Conservation (phyloP, 768 basidiomycete species). For the Boletus reticuloceps region DNA sequence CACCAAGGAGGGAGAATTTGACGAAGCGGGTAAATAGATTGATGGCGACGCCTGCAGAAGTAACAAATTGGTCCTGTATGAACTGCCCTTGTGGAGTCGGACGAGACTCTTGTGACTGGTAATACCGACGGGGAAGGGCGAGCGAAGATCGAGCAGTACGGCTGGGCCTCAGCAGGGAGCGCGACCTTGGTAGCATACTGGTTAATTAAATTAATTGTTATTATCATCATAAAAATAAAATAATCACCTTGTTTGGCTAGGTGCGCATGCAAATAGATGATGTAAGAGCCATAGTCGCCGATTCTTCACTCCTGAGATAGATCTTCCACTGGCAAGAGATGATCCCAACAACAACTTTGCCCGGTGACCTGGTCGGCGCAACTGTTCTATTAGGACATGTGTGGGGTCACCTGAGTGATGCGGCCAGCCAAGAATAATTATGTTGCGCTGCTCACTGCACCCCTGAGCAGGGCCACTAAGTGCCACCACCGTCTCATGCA, state of each 20-base stretch:
- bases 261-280: background rate
- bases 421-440: too few species aligned
- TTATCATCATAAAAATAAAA: background rate
- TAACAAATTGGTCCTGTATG: slow-evolving; percentile 34
- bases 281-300: too few species aligned
- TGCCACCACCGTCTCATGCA: too few species aligned
- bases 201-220: background rate
- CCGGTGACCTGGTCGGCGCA: too few species aligned
- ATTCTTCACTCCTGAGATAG: too few species aligned
- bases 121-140: slow-evolving; percentile 5
- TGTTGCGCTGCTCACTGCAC: too few species aligned
- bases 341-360: too few species aligned
- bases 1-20: slow-evolving; percentile 48
- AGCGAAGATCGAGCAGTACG: slow-evolving; percentile 5
- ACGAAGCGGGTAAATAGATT: slow-evolving; percentile 45
- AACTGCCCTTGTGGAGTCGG: slow-evolving; percentile 10
- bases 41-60: slow-evolving; percentile 39
- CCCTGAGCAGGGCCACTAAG: too few species aligned
- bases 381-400: too few species aligned
- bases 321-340: too few species aligned
- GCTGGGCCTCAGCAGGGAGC: slow-evolving; percentile 5
- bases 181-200: slow-evolving; percentile 13
- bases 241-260: too few species aligned
- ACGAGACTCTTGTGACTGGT: slow-evolving; percentile 16
- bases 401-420: too few species aligned